phyloP scores from a whole-genome alignment of 1,139 yeast species.

The Blastobotrys proliferans region DNA sequence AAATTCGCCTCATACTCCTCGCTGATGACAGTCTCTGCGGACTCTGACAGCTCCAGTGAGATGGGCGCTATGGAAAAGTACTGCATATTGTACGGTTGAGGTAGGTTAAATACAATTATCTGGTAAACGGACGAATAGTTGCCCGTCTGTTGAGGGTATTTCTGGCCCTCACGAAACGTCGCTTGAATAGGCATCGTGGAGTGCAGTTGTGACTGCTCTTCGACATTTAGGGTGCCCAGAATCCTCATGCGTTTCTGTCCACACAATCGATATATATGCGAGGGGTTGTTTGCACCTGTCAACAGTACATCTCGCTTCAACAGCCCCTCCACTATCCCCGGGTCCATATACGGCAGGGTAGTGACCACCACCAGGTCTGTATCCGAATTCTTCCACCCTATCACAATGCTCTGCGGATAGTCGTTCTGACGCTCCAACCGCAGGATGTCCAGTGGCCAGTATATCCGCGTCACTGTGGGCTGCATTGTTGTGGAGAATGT shows the following conservation, averaged over 20 bases:
- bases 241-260: slow-evolving; percentile 29
- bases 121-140: slow-evolving; percentile 30
- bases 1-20: slow-evolving; percentile 33
- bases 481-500: too few relatives aligned
- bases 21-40: slow-evolving; percentile 27
- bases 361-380: slow-evolving; percentile 35
- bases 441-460: slow-evolving; percentile 37
- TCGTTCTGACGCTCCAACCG: slow-evolving; percentile 20
- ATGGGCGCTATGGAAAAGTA: slow-evolving; percentile 76
- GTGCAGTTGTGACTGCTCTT: neutral
- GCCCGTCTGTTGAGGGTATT: slow-evolving; percentile 11
- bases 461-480: slow-evolving; percentile 28
- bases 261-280: slow-evolving; percentile 29
- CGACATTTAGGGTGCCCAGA: slow-evolving; percentile 28
- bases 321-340: slow-evolving; percentile 27
- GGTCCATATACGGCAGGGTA: slow-evolving; percentile 31
- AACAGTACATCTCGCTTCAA: slow-evolving; percentile 29
- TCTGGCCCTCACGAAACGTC: slow-evolving; percentile 7
- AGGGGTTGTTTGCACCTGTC: slow-evolving; percentile 23
- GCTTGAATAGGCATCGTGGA: slow-evolving; percentile 8
- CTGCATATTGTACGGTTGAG: slow-evolving; percentile 68
- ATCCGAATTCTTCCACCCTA: slow-evolving; percentile 35
- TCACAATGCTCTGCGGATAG: slow-evolving; percentile 27
- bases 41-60: slow-evolving; percentile 53
- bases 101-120: slow-evolving; percentile 65